phyloP scores from a whole-genome alignment of 148 eudicot species.

The Linanthus parryae region DNA sequence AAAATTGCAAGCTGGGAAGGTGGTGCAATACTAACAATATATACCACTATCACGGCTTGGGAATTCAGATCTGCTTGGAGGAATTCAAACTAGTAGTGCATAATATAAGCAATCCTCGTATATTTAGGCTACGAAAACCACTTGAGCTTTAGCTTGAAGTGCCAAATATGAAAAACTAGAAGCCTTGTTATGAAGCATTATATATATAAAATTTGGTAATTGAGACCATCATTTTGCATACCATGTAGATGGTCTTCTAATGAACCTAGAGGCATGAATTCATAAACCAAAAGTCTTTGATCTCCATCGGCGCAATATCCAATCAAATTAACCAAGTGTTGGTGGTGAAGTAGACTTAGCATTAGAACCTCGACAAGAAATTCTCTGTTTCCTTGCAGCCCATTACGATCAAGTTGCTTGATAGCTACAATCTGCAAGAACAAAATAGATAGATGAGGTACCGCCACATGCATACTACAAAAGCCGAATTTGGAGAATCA shows the following conservation, averaged over 20 bases:
- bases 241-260: constrained; percentile 64
- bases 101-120: background rate
- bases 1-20: too few species aligned
- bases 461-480: background rate
- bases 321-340: constrained; percentile 48
- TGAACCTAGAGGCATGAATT: constrained; percentile 50
- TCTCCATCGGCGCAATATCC: constrained; percentile 67
- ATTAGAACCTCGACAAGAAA: constrained; percentile 58
- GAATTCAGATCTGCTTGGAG: background rate
- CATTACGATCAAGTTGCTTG: constrained; percentile 59
- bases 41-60: background rate
- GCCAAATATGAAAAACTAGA: background rate
- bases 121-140: background rate
- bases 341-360: constrained; percentile 56
- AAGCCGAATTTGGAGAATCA: too few species aligned
- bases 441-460: constrained; percentile 1
- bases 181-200: background rate
- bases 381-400: constrained; percentile 56
- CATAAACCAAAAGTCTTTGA: constrained; percentile 56
- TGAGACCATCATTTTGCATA: constrained; percentile 2
- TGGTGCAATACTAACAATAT: too few species aligned
- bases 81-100: background rate
- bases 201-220: background rate
- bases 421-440: constrained; percentile 51
- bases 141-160: background rate